Evolutionary conservation across 805 yeast species (phyloP).

Genomic region (Candida glaebosa): DNA sequence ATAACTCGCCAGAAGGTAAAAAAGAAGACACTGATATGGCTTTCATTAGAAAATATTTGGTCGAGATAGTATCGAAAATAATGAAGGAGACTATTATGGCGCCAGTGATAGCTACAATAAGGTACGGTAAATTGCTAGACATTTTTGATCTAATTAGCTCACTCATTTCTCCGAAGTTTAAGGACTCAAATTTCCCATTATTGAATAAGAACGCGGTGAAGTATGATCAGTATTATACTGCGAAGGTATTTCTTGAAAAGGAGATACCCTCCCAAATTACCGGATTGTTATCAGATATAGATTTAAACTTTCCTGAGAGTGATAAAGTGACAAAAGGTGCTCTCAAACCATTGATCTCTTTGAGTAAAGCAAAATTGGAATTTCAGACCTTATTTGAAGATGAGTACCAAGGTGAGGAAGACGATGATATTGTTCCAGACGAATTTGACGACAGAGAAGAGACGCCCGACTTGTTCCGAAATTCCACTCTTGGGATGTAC

Average conservation of each 20-base stretch:
- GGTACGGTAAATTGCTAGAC: conserved; percentile 55
- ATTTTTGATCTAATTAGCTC: conserved; percentile 48
- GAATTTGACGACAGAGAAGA: conserved; percentile 69
- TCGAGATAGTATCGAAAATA: conserved; percentile 63
- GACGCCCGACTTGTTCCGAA: conserved; percentile 76
- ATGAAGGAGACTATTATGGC: conserved; percentile 44
- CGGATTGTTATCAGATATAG: conserved; percentile 58
- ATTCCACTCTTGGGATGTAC: conserved; percentile 92
- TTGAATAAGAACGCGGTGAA: conserved; percentile 47
- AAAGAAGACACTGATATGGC: conserved; percentile 65
- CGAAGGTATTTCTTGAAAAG: conserved; percentile 66
- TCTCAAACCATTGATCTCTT: conserved; percentile 53
- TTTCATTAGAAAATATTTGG: conserved; percentile 68
- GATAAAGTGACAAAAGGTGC: conserved; percentile 56
- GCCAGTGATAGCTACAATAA: conserved; percentile 30
- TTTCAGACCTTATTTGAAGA: conserved; percentile 58
- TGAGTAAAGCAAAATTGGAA: conserved; percentile 55
- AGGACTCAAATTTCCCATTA: conserved; percentile 41
- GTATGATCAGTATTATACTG: conserved; percentile 60
- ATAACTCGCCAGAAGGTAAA: conserved; percentile 42
- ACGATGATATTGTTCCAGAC: conserved; percentile 29
- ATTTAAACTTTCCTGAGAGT: conserved; percentile 69
- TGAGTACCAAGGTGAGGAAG: conserved; percentile 49
- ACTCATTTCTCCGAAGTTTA: conserved; percentile 40
- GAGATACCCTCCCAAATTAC: conserved; percentile 58